A percentile compares a stretch with the other conserved stretches of the same genome.
These are phyloP conservation scores for Morella rubra DNA, from an alignment of 306 rosid species.

Conservation along the genomic window DNA sequence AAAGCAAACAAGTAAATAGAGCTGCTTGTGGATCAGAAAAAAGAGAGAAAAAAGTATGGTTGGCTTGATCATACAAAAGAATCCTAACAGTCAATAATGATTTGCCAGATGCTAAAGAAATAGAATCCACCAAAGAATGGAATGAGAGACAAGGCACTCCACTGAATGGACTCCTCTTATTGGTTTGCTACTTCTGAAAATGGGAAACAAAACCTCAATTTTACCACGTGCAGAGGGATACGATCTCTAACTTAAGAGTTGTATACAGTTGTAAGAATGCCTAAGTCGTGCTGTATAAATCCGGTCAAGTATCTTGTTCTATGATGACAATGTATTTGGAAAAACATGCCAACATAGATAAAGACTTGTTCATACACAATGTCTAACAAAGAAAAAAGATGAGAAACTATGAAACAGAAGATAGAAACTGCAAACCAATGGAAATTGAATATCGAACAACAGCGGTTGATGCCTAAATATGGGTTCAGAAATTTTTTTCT, in stretches of 20 bases:
- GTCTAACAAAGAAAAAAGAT: not conserved
- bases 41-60: not conserved
- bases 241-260: not conserved
- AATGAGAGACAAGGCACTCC: not conserved
- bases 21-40: not conserved
- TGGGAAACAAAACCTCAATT: not conserved
- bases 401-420: not conserved
- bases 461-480: conserved; percentile 1
- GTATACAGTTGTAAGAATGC: not conserved
- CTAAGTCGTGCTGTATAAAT: not conserved
- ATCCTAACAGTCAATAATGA: not conserved
- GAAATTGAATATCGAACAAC: conserved; percentile 2
- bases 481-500: not conserved
- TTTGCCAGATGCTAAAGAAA: not conserved
- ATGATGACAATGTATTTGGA: not conserved
- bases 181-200: conserved; percentile 1
- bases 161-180: not conserved
- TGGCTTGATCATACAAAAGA: not conserved
- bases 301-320: not conserved
- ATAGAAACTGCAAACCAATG: not conserved
- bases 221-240: not conserved
- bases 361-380: not conserved
- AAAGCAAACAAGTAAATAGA: not conserved
- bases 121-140: not conserved
- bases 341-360: not conserved